Percentiles rank a stretch among this genome's conserved stretches.
phyloP scores from a whole-genome alignment of 1,284 basidiomycete genomes.

The Fomitopsis palustris region DNA sequence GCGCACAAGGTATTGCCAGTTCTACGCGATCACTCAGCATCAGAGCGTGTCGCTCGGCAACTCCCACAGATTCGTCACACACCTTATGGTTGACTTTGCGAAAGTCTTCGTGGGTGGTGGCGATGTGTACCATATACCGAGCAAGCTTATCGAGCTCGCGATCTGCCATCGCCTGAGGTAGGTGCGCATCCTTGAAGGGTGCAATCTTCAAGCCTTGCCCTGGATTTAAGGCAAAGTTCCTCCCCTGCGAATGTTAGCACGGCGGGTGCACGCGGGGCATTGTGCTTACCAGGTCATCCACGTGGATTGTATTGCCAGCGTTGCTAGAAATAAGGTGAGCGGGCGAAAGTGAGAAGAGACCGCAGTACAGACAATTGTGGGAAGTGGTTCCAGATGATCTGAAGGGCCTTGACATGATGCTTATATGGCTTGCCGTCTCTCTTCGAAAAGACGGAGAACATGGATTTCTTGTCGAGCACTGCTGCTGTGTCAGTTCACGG shows the following conservation, averaged over 20 bases:
- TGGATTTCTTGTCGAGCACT: conserved; percentile 83
- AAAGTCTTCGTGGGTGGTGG: conserved; percentile 46
- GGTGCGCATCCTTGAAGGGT: conserved; percentile 77
- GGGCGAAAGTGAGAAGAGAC: neutral
- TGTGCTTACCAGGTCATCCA: conserved; percentile 73
- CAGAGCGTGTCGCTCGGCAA: neutral
- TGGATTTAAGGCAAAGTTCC: conserved; percentile 88
- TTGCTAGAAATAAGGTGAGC: conserved; percentile 37
- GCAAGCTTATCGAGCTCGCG: conserved; percentile 64
- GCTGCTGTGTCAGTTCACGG: conserved; percentile 1
- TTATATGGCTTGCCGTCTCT: conserved; percentile 72
- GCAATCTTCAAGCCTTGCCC: conserved; percentile 81
- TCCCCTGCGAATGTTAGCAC: conserved; percentile 40
- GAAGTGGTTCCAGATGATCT: conserved; percentile 86
- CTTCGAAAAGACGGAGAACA: conserved; percentile 85
- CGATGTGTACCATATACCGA: conserved; percentile 63
- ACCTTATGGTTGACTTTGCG: conserved; percentile 60
- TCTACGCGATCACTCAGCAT: conserved; percentile 8
- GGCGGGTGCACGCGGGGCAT: neutral
- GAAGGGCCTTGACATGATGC: conserved; percentile 81
- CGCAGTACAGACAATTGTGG: conserved; percentile 61
- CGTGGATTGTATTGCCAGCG: conserved; percentile 79
- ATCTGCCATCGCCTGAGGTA: conserved; percentile 55
- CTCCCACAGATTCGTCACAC: neutral
- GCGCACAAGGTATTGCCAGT: conserved; percentile 29